A percentile compares a stretch with the other conserved stretches of the same genome.
phyloP scores from a whole-genome alignment of 306 rosid genomes.

The Cicer chorassanicum region DNA sequence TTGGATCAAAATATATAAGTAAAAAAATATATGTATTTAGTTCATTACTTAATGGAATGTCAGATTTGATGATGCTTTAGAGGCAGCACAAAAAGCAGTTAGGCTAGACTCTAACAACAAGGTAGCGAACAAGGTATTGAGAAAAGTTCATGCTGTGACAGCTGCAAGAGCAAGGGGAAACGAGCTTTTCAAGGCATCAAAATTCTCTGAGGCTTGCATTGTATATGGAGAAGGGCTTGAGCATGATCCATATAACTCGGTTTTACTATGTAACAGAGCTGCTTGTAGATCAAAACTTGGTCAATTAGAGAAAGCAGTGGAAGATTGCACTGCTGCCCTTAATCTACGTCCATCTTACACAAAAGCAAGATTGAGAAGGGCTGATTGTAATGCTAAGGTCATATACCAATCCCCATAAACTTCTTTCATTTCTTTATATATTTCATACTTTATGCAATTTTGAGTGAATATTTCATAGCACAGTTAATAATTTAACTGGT shows the following conservation, averaged over 20 bases:
- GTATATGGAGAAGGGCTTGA: conserved; percentile 86
- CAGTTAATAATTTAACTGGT: not conserved
- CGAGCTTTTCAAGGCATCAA: conserved; percentile 68
- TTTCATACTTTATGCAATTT: too few relatives aligned
- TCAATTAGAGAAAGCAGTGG: conserved; percentile 65
- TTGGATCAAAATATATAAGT: too few relatives aligned
- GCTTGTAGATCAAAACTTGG: conserved; percentile 78
- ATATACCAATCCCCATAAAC: not conserved
- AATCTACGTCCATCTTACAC: conserved; percentile 68
- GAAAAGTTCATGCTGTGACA: conserved; percentile 56
- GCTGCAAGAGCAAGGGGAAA: conserved; percentile 76
- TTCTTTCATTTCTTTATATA: too few relatives aligned
- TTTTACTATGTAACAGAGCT: conserved; percentile 81
- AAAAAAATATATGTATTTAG: too few relatives aligned
- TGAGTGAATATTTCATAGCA: not conserved
- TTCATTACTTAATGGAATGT: not conserved
- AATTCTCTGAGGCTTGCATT: conserved; percentile 71
- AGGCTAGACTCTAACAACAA: conserved; percentile 69
- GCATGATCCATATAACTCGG: conserved; percentile 66
- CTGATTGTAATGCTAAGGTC: conserved; percentile 84
- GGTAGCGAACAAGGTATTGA: conserved; percentile 57
- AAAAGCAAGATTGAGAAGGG: conserved; percentile 87
- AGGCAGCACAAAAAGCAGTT: conserved; percentile 62
- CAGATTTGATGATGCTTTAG: conserved; percentile 82
- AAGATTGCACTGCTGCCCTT: conserved; percentile 76